These are phyloP conservation scores for Vararia minispora DNA, from an alignment of 768 basidiomycete species.

Conservation along the genomic window DNA sequence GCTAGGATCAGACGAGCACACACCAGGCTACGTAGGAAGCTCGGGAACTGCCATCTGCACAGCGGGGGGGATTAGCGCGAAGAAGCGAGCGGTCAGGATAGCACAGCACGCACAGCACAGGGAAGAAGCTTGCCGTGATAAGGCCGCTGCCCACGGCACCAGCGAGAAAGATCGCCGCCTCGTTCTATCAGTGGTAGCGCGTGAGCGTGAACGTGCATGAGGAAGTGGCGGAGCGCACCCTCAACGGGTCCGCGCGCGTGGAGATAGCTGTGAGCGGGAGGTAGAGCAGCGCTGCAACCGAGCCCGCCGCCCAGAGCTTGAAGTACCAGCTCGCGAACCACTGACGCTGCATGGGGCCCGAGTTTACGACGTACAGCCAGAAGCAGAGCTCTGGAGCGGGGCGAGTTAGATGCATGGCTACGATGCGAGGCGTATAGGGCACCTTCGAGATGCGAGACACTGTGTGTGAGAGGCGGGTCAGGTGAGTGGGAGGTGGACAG, in stretches of 20 bases:
- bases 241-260: conserved; percentile 45
- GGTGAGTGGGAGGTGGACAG: neutral
- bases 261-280: conserved; percentile 65
- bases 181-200: conserved; percentile 32
- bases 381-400: conserved; percentile 60
- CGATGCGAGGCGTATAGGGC: neutral
- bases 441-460: conserved; percentile 79
- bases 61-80: conserved; percentile 5
- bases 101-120: conserved; percentile 42
- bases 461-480: conserved; percentile 20
- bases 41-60: conserved; percentile 51
- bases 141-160: conserved; percentile 60
- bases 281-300: conserved; percentile 43
- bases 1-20: conserved; percentile 13
- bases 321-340: conserved; percentile 76
- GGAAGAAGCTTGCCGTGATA: conserved; percentile 65
- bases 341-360: conserved; percentile 47
- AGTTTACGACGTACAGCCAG: conserved; percentile 75
- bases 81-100: conserved; percentile 9
- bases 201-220: conserved; percentile 1
- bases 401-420: neutral
- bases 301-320: conserved; percentile 62
- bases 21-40: conserved; percentile 52
- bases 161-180: conserved; percentile 58
- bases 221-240: conserved; percentile 26